Evolutionary conservation across 2,329 filamentous ascomycete species (phyloP).

Genomic region (Dothidotthia symphoricarpi): DNA sequence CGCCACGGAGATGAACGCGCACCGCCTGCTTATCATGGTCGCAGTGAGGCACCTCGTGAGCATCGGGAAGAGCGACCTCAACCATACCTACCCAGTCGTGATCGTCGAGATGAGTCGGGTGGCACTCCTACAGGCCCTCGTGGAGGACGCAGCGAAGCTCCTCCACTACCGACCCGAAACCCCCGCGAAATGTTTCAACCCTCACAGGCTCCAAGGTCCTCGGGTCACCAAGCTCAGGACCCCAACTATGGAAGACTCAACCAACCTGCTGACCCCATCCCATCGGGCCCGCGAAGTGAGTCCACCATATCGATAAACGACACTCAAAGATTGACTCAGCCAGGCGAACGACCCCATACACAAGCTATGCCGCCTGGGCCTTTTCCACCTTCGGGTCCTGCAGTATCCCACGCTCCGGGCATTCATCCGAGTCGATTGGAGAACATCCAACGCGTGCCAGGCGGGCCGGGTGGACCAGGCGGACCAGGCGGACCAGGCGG

Average conservation of each 20-base stretch:
- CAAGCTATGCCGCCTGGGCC: slow-evolving; percentile 27
- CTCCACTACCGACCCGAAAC: slow-evolving; percentile 19
- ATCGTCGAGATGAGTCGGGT: slow-evolving; percentile 41
- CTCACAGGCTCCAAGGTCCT: slow-evolving; percentile 32
- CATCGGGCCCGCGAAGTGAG: slow-evolving; percentile 55
- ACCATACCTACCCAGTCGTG: slow-evolving; percentile 38
- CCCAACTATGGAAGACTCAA: slow-evolving; percentile 53
- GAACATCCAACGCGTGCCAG: slow-evolving; percentile 35
- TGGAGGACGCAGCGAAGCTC: slow-evolving; percentile 40
- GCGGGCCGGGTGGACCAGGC: slow-evolving; percentile 1
- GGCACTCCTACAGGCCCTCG: slow-evolving; percentile 56
- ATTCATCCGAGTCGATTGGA: slow-evolving; percentile 57
- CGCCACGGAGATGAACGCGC: slow-evolving; percentile 29
- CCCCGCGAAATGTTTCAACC: slow-evolving; percentile 44
- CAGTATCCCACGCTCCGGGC: slow-evolving; percentile 43
- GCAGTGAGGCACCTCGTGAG: slow-evolving; percentile 27
- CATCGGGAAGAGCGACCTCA: slow-evolving; percentile 34
- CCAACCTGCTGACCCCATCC: slow-evolving; percentile 47
- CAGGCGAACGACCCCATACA: slow-evolving; percentile 29
- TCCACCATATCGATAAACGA: slow-evolving; percentile 14
- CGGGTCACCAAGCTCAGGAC: slow-evolving; percentile 43
- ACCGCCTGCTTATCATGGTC: slow-evolving; percentile 22
- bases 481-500: slow-evolving; percentile 1
- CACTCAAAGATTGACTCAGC: slow-evolving; percentile 7
- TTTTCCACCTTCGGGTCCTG: slow-evolving; percentile 34